Evolutionary conservation across 2,329 filamentous ascomycete genomes (phyloP), one percentile per base, ranked within the genome.

Genomic region (Ceratocystiopsis minuta): DNA sequence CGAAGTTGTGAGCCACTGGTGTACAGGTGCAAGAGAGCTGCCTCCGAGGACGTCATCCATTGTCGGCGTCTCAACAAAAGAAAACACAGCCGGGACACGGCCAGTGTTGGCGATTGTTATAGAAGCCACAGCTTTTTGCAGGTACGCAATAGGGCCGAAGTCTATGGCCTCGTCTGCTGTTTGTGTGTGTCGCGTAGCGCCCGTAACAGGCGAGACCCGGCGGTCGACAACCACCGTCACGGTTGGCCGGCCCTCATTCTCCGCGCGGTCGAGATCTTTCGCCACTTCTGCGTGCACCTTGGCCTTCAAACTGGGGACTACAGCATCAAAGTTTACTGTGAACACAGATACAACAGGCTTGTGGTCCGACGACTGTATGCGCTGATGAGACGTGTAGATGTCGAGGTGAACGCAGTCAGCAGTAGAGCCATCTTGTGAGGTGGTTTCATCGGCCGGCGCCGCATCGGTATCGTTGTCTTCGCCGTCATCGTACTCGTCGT

Each of bases 21-120:
- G 43, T 16, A 36, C 41, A 1, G 76, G 69, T 15, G 31, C 31
- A 3, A 65, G 59, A 3, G 39, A 20, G 6, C 24, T 42, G 0
- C 49, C 43, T 13, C 48, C 49, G 62, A 56, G 53, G 39, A 60
- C 55, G 6, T 62, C 63, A 2, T 64, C 60, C 2, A 66, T 63
- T 1, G 63, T 61, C 3, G 81, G 78, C 47, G 77, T 77, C 45
- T 85, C 79, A 1, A 87, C 74, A 55, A 98, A 93, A 2, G 70
- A 72, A 52, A 95, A 80, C 0, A 67, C 81, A 0, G 90, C 87
- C 3, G 77, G 60, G 0, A 92, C 84, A 24, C 84, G 71, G 3
- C 90, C 80, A 0, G 90, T 98, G 51, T 98, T 98, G 20, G 90
- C 90, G 43, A 98, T 74, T 0, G 87, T 96, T 36, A 96, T 57